These are phyloP conservation scores for Actinomortierella ambigua DNA, from an alignment of 371 early-diverging fungal genomes.

Conservation along the genomic window DNA sequence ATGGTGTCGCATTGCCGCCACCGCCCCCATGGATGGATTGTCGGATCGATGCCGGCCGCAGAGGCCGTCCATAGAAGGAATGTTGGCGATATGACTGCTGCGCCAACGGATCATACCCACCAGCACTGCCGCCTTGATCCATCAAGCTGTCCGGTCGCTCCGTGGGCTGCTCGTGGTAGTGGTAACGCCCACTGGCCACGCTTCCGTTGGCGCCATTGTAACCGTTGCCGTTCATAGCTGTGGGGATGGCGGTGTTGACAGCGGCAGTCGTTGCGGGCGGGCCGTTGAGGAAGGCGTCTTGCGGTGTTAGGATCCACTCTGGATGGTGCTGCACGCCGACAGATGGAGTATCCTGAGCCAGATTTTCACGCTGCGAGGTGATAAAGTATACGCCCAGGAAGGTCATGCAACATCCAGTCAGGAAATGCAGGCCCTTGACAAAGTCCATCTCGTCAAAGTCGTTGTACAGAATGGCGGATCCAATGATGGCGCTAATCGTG, in stretches of 20 bases:
- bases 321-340: constrained; percentile 2
- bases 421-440: constrained; percentile 53
- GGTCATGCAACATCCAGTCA: constrained; percentile 65
- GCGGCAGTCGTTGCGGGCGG: no score
- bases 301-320: constrained; percentile 26
- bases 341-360: constrained; percentile 1
- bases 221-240: constrained; percentile 9
- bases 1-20: constrained; percentile 1
- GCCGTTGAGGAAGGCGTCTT: constrained; percentile 9
- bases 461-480: constrained; percentile 73
- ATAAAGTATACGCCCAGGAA: constrained; percentile 77
- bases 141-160: constrained; percentile 17
- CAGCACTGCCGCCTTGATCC: constrained; percentile 22
- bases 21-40: no score
- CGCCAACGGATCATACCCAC: constrained; percentile 11
- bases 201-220: no score
- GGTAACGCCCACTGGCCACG: constrained; percentile 5
- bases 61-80: background rate
- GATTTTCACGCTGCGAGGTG: constrained; percentile 58
- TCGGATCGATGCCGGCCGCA: no score
- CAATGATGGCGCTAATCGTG: constrained; percentile 77
- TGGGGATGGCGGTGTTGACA: constrained; percentile 16
- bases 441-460: constrained; percentile 70
- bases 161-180: constrained; percentile 6
- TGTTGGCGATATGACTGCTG: constrained; percentile 11